Evolutionary conservation across 345 rosid species (phyloP), one percentile per base, ranked within the genome.

Genomic region (Populus pruinosa): DNA sequence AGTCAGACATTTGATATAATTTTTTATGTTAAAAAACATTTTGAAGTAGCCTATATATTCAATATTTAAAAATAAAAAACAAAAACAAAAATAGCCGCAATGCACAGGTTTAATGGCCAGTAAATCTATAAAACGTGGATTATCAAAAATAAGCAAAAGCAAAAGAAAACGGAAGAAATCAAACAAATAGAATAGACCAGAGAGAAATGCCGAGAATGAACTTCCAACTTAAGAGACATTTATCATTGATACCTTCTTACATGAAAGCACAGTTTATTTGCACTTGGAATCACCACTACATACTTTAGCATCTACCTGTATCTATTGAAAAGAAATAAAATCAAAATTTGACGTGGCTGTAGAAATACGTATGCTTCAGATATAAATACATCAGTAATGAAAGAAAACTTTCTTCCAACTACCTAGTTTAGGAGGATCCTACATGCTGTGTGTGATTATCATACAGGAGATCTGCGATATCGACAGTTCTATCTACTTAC

Each of bases 401-500:
- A 25, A 33, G n/a, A 70, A 50, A 35, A 12, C 7, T 8, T 73
- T 21, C 74, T 73, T 59, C 43, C 44, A 49, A 63, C 84, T 69
- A 71, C 41, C 64, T 73, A 25, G 10, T 77, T 67, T n/a, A 67
- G 36, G n/a, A 8, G 65, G 75, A 68, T 63, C 61, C 82, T 75
- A 86, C 5, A 21, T 71, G 67, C 71, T 75, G 29, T 35, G 27
- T 35, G 4, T 44, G 31, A 71, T 73, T 33, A 78, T 25, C 72
- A 77, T 81, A 76, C 61, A 80, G n/a, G 70, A 11, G 67, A 62
- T 27, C 31, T 23, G 31, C 6, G 35, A 12, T 23, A 70, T 62
- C n/a, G 14, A 10, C n/a, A 38, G 4, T 27, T 35, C n/a, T 17
- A 29, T 69, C 50, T 35, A 35, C 76, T 85, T 82, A 92, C 94